phyloP scores from a whole-genome alignment of 2,329 filamentous ascomycete species.

The Pyrenophora seminiperda region DNA sequence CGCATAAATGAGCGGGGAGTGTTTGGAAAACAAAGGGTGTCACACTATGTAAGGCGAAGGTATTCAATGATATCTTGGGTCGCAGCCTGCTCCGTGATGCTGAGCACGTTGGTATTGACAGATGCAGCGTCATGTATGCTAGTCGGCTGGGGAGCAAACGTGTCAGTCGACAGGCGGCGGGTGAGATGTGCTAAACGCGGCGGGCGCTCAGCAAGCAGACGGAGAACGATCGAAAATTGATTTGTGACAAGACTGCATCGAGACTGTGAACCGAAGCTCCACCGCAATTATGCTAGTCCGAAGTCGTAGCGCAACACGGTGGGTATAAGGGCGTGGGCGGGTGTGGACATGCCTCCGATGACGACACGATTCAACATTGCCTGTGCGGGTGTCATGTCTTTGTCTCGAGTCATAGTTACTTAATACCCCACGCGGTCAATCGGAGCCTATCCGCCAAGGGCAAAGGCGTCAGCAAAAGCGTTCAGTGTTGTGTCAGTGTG shows the following conservation, averaged over 20 bases:
- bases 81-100: conserved; percentile 9
- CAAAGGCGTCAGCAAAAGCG: not conserved
- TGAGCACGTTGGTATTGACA: conserved; percentile 14
- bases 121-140: conserved; percentile 30
- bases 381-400: conserved; percentile 1
- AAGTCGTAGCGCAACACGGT: conserved; percentile 14
- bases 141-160: conserved; percentile 13
- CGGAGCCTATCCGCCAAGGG: conserved; percentile 14
- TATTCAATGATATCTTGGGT: not conserved
- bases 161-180: conserved; percentile 15
- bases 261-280: conserved; percentile 18
- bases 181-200: conserved; percentile 20
- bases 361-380: conserved; percentile 9
- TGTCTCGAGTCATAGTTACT: not conserved
- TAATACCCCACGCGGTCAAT: conserved; percentile 3
- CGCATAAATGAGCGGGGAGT: not conserved
- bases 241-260: conserved; percentile 9
- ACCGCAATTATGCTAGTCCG: conserved; percentile 20
- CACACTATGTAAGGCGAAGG: not conserved
- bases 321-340: conserved; percentile 1
- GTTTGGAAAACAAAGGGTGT: not conserved
- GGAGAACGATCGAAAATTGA: conserved; percentile 5
- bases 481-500: not conserved
- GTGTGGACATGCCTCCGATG: not conserved
- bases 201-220: conserved; percentile 10